Conservation (phyloP, 2,329 filamentous ascomycete genomes). For the Capronia americana region DNA sequence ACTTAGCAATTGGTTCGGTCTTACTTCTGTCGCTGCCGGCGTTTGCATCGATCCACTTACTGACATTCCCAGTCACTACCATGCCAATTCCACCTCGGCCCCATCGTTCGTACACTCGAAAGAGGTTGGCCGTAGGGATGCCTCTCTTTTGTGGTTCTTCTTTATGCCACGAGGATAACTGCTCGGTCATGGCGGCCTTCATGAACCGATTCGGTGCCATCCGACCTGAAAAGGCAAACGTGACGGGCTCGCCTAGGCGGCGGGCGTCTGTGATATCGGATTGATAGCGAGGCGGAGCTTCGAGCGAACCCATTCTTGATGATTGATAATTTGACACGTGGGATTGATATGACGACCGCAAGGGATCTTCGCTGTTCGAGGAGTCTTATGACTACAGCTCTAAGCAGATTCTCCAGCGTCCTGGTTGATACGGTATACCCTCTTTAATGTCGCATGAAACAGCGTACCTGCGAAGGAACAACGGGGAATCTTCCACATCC, state of each 20-base stretch:
- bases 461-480: too few species aligned
- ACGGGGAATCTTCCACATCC: too few species aligned
- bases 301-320: neutral
- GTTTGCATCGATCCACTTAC: constrained; percentile 36
- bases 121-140: constrained; percentile 59
- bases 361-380: too few species aligned
- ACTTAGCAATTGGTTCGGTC: neutral
- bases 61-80: constrained; percentile 69
- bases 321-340: neutral
- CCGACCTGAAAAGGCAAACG: constrained; percentile 55
- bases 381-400: too few species aligned
- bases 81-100: constrained; percentile 65
- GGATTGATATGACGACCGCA: too few species aligned
- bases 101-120: constrained; percentile 67
- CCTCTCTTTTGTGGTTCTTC: constrained; percentile 60
- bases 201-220: constrained; percentile 69
- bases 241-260: neutral
- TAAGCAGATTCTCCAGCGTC: too few species aligned
- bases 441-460: too few species aligned
- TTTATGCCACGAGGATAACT: constrained; percentile 67
- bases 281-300: constrained; percentile 6
- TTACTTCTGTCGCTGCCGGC: neutral
- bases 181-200: constrained; percentile 72
- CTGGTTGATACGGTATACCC: too few species aligned
- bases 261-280: neutral